Evolutionary conservation across 176 grass and related monocot genomes (phyloP).

Genomic region (Phragmites australis): DNA sequence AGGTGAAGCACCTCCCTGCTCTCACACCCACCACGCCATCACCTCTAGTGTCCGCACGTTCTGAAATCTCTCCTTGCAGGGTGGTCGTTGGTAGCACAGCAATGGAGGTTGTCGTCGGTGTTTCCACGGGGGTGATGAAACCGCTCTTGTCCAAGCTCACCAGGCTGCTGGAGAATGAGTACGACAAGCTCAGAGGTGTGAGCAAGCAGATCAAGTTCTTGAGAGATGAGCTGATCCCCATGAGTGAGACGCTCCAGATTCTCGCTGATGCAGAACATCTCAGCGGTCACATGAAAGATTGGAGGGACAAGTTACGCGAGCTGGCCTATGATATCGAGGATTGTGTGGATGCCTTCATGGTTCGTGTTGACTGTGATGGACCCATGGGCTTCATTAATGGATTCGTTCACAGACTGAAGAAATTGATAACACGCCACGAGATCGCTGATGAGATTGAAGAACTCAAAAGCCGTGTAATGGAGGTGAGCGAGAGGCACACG

Average conservation of each 20-base stretch:
- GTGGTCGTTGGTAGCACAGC: too few relatives aligned
- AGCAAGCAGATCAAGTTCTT: neutral
- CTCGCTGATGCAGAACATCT: neutral
- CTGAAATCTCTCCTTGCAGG: too few relatives aligned
- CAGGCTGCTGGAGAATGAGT: neutral
- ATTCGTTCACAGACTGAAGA: neutral
- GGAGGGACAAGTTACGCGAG: constrained; percentile 13
- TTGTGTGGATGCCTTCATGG: neutral
- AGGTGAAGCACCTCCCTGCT: too few relatives aligned
- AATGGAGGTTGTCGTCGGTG: neutral
- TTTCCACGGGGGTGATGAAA: constrained; percentile 5
- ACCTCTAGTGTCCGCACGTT: too few relatives aligned
- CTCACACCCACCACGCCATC: too few relatives aligned
- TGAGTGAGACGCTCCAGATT: neutral
- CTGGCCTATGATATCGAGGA: constrained; percentile 13
- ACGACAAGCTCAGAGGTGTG: neutral
- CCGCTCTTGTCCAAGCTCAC: constrained; percentile 18
- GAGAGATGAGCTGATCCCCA: neutral
- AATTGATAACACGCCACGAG: neutral
- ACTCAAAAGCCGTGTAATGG: neutral
- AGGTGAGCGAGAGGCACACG: constrained; percentile 3
- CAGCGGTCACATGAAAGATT: neutral
- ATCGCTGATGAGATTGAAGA: neutral
- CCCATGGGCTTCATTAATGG: too few relatives aligned
- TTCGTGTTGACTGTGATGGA: neutral